Evolutionary conservation across 1,139 yeast genomes (phyloP).

Genomic region (Blastobotrys persicus): DNA sequence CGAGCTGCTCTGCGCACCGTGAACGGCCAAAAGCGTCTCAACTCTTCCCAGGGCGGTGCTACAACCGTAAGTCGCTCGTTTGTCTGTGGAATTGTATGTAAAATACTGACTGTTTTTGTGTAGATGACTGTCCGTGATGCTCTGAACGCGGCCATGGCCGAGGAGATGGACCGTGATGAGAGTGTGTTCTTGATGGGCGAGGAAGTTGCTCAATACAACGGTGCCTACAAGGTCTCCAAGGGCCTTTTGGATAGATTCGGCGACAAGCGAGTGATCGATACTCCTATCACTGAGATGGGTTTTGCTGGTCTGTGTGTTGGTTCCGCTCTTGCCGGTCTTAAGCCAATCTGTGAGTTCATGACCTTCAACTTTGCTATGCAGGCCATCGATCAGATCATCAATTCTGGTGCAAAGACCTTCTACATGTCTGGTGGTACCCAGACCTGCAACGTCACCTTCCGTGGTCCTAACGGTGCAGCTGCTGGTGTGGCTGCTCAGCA

Average conservation of each 20-base stretch:
- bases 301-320: conserved; percentile 98
- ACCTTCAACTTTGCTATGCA: conserved; percentile 99
- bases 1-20: conserved; percentile 33
- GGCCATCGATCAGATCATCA: conserved; percentile 95
- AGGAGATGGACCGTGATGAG: conserved; percentile 95
- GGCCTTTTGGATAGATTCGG: conserved; percentile 96
- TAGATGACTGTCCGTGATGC: conserved; percentile 93
- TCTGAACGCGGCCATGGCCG: conserved; percentile 89
- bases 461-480: conserved; percentile 99
- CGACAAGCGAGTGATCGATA: conserved; percentile 92
- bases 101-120: conserved; percentile 4
- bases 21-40: conserved; percentile 27
- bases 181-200: conserved; percentile 96
- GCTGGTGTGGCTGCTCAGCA: conserved; percentile 99
- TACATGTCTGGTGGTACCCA: conserved; percentile 99
- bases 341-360: conserved; percentile 98
- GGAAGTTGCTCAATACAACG: conserved; percentile 98
- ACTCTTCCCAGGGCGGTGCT: conserved; percentile 34
- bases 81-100: neutral
- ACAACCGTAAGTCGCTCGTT: conserved; percentile 30
- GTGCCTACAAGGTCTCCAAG: conserved; percentile 96
- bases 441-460: conserved; percentile 93
- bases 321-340: conserved; percentile 94
- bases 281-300: conserved; percentile 99
- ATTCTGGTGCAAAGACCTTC: conserved; percentile 97